Evolutionary conservation across 2,329 filamentous ascomycete genomes (phyloP), one percentile per base, ranked within the genome.

Genomic region (Botrytis pseudocinerea): DNA sequence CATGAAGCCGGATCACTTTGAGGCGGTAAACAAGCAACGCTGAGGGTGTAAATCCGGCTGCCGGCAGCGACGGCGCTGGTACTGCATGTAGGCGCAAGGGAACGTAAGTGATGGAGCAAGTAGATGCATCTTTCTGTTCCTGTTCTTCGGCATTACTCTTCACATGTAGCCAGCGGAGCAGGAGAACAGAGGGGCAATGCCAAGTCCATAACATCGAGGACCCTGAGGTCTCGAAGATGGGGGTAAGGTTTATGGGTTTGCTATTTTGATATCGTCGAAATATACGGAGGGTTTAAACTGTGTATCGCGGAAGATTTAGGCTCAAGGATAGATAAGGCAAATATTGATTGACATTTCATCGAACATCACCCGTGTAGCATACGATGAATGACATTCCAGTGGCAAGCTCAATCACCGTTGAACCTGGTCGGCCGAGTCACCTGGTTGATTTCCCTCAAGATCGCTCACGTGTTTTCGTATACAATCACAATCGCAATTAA

Each of bases 11-110:
- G 5, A 63, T 63, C 40, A 18, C 38, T 42, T 63, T 16, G 61
- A 63, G 61, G 61, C 61, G 61, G 61, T 32, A 63, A 63, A 63
- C n/a, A n/a, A 63, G 38, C 38, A 62, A n/a, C 22, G 25, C 38
- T 2, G 38, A 40, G 12, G 22, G 25, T 40, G 12, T 20, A 4
- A 5, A 28, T 63, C 35, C 38, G 25, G 9, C 25, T 44, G 38
- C 38, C 61, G 25, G 61, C n/a, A 63, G 61, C 18, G 1, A 2
- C 40, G 40, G 14, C 28, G 38, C 20, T 63, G 61, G 61, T 63
- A 42, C 12, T 63, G 60, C 38, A n/a, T 42, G 14, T 28, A 28
- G 60, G 42, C 28, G 18, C 9, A 16, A 10, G 28, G n/a, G 46
- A 22, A 32, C 18, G 9, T 44, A 44, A 28, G 25, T 38, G 14